phyloP scores from a whole-genome alignment of 176 grass and related monocot genomes.

The Phyllostachys edulis region DNA sequence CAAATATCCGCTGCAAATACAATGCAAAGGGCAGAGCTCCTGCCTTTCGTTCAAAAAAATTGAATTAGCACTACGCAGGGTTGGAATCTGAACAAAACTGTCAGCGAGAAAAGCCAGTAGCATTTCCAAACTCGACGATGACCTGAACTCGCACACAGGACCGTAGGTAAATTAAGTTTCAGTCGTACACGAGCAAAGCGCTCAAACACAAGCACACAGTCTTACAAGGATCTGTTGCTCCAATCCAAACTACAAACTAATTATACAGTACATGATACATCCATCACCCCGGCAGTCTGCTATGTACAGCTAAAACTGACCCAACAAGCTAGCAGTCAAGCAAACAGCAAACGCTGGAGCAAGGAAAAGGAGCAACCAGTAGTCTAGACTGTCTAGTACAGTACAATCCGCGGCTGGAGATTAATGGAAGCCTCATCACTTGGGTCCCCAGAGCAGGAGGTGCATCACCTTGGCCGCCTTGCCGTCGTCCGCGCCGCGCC shows the following conservation, averaged over 20 bases:
- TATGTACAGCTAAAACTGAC: neutral
- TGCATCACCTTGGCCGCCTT: constrained; percentile 69
- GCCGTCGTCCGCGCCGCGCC: neutral
- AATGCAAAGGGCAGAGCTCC: too few relatives aligned
- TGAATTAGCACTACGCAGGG: too few relatives aligned
- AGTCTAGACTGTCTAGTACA: neutral
- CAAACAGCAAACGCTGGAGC: neutral
- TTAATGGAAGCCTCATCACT: neutral
- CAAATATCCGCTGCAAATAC: too few relatives aligned
- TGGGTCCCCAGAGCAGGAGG: constrained; percentile 80
- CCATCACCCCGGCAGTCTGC: neutral
- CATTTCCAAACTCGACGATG: neutral
- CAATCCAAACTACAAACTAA: neutral
- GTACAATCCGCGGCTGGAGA: neutral
- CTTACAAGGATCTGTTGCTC: neutral
- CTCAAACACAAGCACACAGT: neutral
- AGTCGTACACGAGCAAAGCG: neutral
- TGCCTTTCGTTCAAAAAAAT: too few relatives aligned
- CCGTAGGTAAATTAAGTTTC: neutral
- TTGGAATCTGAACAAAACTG: too few relatives aligned
- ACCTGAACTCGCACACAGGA: neutral
- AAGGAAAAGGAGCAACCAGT: neutral
- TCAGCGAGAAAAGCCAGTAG: neutral
- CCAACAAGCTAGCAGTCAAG: neutral
- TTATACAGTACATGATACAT: neutral